These are phyloP conservation scores for Pterocarpus macrocarpus DNA, from an alignment of 306 rosid species.

Conservation along the genomic window DNA sequence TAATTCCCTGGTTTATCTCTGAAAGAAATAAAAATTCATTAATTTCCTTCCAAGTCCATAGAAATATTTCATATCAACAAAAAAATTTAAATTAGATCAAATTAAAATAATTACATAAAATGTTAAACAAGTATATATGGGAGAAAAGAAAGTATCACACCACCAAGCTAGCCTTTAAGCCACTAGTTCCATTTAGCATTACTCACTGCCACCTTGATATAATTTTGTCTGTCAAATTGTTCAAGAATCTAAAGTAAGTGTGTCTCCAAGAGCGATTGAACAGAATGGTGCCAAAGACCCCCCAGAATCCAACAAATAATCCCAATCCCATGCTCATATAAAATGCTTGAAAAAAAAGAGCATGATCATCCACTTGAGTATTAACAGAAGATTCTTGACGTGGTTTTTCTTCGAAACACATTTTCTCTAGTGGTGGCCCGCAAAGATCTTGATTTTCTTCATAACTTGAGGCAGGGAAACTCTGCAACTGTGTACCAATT, in stretches of 20 bases:
- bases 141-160: background rate
- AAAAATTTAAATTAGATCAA: background rate
- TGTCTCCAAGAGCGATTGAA: background rate
- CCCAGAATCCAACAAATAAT: background rate
- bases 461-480: conserved; percentile 30
- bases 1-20: too few relatives aligned
- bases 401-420: background rate
- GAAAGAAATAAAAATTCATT: too few relatives aligned
- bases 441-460: conserved; percentile 37
- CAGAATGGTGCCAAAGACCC: conserved; percentile 3
- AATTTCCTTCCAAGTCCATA: too few relatives aligned
- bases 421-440: conserved; percentile 30
- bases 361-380: background rate
- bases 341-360: background rate
- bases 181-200: background rate
- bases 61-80: background rate
- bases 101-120: background rate
- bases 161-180: background rate
- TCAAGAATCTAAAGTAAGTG: background rate
- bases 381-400: background rate
- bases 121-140: background rate
- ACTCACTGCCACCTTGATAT: background rate
- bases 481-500: conserved; percentile 36
- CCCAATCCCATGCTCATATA: conserved; percentile 19
- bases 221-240: background rate